phyloP scores from a whole-genome alignment of 805 yeast genomes.

The Barnettozyma wickerhamii region DNA sequence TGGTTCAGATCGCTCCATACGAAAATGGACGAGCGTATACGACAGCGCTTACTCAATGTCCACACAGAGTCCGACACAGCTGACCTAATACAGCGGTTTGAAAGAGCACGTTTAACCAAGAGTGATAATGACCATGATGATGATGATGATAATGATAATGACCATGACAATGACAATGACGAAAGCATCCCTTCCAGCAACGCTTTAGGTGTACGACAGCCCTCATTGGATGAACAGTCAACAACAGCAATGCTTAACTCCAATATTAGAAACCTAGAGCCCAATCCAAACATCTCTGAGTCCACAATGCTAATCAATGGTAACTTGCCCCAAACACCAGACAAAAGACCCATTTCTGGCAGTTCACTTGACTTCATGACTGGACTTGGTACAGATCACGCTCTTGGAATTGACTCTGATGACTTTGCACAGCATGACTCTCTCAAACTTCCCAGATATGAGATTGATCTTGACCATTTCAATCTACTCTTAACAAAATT shows the following conservation, averaged over 20 bases:
- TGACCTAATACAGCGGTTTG: slow-evolving; percentile 5
- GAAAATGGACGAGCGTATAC: slow-evolving; percentile 3
- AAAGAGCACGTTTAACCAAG: slow-evolving; percentile 1
- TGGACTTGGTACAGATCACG: slow-evolving; percentile 2
- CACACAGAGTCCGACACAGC: slow-evolving; percentile 3
- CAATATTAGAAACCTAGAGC: neutral
- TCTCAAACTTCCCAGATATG: slow-evolving; percentile 1
- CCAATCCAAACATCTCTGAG: slow-evolving; percentile 15
- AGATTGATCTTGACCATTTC: slow-evolving; percentile 14
- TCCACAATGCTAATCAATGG: slow-evolving; percentile 17
- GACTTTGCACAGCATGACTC: neutral
- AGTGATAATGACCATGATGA: no score
- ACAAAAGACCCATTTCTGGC: slow-evolving; percentile 20
- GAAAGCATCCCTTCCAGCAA: no score
- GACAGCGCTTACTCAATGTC: slow-evolving; percentile 2
- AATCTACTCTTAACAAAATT: slow-evolving; percentile 7
- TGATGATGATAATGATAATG: neutral
- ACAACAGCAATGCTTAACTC: slow-evolving; percentile 8
- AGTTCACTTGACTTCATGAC: slow-evolving; percentile 17
- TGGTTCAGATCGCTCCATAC: no score
- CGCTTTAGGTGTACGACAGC: neutral
- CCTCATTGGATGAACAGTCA: slow-evolving; percentile 1
- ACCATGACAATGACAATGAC: neutral
- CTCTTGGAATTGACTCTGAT: neutral
- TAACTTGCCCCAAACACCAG: slow-evolving; percentile 15